Conservation (phyloP, 306 rosid genomes). For the Alnus glutinosa region DNA sequence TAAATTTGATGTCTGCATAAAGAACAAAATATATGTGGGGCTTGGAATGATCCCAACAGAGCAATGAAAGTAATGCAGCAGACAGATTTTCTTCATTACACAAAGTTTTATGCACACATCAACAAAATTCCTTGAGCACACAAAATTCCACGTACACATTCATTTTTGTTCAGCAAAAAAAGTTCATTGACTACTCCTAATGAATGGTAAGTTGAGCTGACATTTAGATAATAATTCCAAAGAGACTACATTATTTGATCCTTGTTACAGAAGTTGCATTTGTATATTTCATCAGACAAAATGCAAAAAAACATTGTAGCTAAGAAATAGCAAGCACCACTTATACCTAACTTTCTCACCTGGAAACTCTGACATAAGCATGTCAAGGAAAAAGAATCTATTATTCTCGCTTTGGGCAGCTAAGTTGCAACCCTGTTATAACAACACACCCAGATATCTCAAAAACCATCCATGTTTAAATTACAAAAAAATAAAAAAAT, state of each 20-base stretch:
- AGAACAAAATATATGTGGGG: neutral
- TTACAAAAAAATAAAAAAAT: neutral
- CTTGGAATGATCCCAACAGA: neutral
- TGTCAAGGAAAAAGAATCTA: slow-evolving; percentile 71
- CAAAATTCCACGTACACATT: neutral
- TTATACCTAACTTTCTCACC: slow-evolving; percentile 74
- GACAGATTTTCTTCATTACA: neutral
- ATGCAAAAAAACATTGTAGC: neutral
- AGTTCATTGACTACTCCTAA: neutral
- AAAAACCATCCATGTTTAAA: neutral
- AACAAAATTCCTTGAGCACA: neutral
- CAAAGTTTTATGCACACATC: neutral
- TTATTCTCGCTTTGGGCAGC: slow-evolving; percentile 69
- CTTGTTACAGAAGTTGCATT: neutral
- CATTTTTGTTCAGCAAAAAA: neutral
- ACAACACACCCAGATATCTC: slow-evolving; percentile 6
- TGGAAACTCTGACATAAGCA: slow-evolving; percentile 77
- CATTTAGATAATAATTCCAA: neutral
- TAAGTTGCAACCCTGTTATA: slow-evolving; percentile 81
- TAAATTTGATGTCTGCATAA: neutral
- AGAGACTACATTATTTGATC: neutral
- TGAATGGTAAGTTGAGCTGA: neutral
- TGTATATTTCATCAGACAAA: neutral
- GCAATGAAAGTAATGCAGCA: neutral
- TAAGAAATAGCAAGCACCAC: slow-evolving; percentile 13